phyloP scores from a whole-genome alignment of 371 early-diverging fungal genomes.

The Mucor velutinosus region DNA sequence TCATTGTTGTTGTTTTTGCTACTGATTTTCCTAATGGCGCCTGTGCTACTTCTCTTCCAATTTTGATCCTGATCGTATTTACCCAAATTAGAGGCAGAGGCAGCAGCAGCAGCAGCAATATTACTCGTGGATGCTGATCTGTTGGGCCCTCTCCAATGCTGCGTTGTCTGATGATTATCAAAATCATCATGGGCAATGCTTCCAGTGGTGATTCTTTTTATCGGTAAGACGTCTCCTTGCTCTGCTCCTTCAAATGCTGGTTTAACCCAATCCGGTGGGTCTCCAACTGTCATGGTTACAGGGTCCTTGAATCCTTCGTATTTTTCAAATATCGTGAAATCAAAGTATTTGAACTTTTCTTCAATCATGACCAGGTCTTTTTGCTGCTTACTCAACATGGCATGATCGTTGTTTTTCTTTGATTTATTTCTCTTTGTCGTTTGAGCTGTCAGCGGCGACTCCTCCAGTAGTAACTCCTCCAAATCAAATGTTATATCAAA shows the following conservation, averaged over 20 bases:
- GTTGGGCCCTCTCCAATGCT: constrained; percentile 30
- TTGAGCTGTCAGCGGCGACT: constrained; percentile 64
- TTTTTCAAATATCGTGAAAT: constrained; percentile 66
- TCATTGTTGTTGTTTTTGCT: neutral
- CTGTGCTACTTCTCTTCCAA: constrained; percentile 28
- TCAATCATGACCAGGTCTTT: constrained; percentile 54
- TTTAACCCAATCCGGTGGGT: constrained; percentile 74
- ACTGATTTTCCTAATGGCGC: constrained; percentile 18
- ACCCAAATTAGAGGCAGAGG: neutral
- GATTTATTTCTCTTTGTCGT: constrained; percentile 11
- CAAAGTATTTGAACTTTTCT: constrained; percentile 65
- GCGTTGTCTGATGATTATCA: neutral
- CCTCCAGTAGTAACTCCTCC: constrained; percentile 90
- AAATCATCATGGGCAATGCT: constrained; percentile 8
- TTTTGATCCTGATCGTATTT: constrained; percentile 22
- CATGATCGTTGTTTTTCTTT: constrained; percentile 5
- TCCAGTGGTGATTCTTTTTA: constrained; percentile 41
- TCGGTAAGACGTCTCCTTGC: constrained; percentile 49
- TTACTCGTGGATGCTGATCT: constrained; percentile 41
- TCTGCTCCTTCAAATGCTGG: constrained; percentile 60
- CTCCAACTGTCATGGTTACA: constrained; percentile 65
- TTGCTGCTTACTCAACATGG: constrained; percentile 28
- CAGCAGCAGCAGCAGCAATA: constrained; percentile 15
- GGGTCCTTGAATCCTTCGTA: constrained; percentile 69
- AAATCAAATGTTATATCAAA: constrained; percentile 95